phyloP scores from a whole-genome alignment of 305 asterid species.

The Fraxinus angustifolia region DNA sequence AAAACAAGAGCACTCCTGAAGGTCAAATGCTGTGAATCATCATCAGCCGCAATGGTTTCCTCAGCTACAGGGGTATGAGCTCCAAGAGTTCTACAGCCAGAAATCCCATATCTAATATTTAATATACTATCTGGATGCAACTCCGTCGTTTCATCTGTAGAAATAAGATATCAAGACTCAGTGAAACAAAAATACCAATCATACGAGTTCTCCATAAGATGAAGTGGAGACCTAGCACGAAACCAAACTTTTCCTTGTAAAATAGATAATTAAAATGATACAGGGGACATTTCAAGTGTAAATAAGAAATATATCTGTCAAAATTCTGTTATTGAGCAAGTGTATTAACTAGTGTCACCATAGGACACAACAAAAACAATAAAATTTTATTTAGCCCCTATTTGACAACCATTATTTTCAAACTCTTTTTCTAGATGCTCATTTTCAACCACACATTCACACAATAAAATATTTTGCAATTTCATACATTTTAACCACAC shows the following conservation, averaged over 20 bases:
- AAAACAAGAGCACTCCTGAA: slow-evolving; percentile 71
- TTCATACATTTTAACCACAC: too few species aligned
- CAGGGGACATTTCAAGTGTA: neutral
- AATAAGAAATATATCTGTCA: neutral
- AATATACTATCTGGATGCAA: slow-evolving; percentile 58
- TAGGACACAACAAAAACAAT: neutral
- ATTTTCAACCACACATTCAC: too few species aligned
- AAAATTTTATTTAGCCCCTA: neutral
- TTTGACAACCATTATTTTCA: too few species aligned
- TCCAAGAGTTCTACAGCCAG: slow-evolving; percentile 70
- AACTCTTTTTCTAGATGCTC: too few species aligned
- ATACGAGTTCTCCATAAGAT: neutral
- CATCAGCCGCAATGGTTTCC: slow-evolving; percentile 41
- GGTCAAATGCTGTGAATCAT: slow-evolving; percentile 44
- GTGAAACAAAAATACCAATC: neutral
- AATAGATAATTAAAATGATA: neutral
- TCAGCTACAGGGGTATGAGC: slow-evolving; percentile 68
- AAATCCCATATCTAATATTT: slow-evolving; percentile 65
- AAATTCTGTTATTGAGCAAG: neutral
- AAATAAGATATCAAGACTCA: slow-evolving; percentile 13
- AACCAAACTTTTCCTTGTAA: neutral
- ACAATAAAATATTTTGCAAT: too few species aligned
- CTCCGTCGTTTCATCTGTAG: slow-evolving; percentile 50
- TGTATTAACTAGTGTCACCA: neutral
- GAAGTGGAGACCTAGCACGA: neutral